Conservation (phyloP, 441 rosid genomes). For the Erysimum cheiri region DNA sequence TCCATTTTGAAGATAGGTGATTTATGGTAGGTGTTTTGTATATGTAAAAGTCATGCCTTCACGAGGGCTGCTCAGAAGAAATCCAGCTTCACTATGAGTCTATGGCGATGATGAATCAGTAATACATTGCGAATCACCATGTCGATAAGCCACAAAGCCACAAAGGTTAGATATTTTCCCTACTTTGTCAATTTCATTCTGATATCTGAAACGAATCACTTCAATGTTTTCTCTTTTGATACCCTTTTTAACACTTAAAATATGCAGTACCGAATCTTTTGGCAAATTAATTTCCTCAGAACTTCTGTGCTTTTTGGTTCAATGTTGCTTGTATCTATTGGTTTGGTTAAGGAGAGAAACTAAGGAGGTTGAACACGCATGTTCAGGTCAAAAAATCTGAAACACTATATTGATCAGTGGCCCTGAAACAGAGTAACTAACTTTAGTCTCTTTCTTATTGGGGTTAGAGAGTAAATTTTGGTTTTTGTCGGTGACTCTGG, state of each 20-base stretch:
- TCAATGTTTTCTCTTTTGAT: background rate
- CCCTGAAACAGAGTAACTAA: background rate
- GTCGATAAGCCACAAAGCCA: background rate
- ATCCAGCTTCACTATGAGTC: background rate
- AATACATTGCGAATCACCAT: constrained; percentile 12
- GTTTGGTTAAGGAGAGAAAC: background rate
- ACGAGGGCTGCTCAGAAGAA: background rate
- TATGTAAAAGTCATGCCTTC: constrained; percentile 16
- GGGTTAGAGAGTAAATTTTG: background rate
- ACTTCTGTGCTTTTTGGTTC: background rate
- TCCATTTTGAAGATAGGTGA: constrained; percentile 20
- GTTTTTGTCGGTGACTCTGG: background rate
- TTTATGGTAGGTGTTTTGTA: constrained; percentile 1
- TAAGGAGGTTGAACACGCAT: background rate
- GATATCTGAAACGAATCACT: constrained; percentile 26
- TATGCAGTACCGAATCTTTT: background rate
- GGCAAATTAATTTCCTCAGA: background rate
- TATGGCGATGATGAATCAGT: background rate
- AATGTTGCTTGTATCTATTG: background rate
- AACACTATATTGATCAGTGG: background rate
- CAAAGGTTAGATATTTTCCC: constrained; percentile 1
- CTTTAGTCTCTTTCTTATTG: background rate
- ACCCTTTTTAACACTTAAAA: background rate
- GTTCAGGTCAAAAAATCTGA: constrained; percentile 1
- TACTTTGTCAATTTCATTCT: background rate